These are phyloP conservation scores for Candida peoriensis DNA, from an alignment of 805 yeast genomes.

Conservation along the genomic window DNA sequence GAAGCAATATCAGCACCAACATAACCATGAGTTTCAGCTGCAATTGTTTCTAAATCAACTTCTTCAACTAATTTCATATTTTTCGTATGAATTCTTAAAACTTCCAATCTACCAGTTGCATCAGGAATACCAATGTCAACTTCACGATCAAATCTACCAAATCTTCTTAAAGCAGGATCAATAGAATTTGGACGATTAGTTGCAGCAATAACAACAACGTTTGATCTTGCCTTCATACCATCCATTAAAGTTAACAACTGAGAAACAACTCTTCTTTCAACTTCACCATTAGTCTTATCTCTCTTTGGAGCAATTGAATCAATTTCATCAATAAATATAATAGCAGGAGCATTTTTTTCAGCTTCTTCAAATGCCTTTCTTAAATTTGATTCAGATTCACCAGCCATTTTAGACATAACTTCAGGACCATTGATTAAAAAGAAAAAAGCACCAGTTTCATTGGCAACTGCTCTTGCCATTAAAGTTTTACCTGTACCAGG, in stretches of 20 bases:
- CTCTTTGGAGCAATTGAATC: conserved; percentile 99
- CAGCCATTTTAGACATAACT: conserved; percentile 99
- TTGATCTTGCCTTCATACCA: conserved; percentile 99
- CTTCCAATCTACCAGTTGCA: conserved; percentile 97
- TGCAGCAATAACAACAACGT: conserved; percentile 97
- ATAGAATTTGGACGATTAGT: conserved; percentile 74
- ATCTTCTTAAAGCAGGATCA: conserved; percentile 79
- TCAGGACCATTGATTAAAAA: conserved; percentile 98
- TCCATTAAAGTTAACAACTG: conserved; percentile 97
- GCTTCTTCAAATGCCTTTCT: conserved; percentile 99
- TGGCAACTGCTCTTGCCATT: conserved; percentile 99
- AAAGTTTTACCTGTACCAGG: conserved; percentile 99
- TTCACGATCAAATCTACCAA: conserved; percentile 88
- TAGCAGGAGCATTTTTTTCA: conserved; percentile 96
- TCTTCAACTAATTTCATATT: conserved; percentile 96
- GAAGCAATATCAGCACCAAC: conserved; percentile 99
- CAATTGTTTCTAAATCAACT: conserved; percentile 93
- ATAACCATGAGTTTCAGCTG: conserved; percentile 97
- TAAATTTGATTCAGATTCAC: conserved; percentile 95
- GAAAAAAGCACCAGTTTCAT: conserved; percentile 98
- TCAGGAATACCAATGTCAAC: conserved; percentile 94
- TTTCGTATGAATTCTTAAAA: conserved; percentile 94
- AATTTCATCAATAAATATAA: conserved; percentile 96
- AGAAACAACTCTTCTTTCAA: conserved; percentile 98
- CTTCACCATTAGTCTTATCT: conserved; percentile 99